Conservation (phyloP, 345 rosid species). For the Angophora floribunda region DNA sequence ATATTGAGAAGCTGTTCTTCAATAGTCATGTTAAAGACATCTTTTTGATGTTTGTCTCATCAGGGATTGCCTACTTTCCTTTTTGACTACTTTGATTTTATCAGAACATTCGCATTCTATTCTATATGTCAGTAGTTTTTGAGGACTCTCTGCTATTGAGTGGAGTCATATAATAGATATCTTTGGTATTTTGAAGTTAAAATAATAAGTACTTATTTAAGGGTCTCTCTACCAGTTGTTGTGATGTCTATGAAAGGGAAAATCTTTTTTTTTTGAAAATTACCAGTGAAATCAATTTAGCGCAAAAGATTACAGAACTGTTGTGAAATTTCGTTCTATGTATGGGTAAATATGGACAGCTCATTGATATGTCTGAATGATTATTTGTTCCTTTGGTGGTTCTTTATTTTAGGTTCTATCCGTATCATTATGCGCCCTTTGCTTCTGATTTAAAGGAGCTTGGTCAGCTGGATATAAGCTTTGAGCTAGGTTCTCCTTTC, state of each 20-base stretch:
- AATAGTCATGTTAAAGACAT: background rate
- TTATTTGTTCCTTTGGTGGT: background rate
- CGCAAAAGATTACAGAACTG: background rate
- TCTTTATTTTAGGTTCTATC: constrained; percentile 70
- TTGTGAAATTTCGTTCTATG: background rate
- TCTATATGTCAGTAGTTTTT: background rate
- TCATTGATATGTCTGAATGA: background rate
- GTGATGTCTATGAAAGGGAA: background rate
- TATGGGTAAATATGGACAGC: background rate
- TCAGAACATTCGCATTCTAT: background rate
- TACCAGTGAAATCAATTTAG: background rate
- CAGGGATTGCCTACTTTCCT: background rate
- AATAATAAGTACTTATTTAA: background rate
- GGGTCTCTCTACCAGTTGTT: background rate
- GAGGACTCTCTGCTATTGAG: background rate
- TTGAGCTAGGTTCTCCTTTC: constrained; percentile 75
- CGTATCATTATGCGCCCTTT: constrained; percentile 97
- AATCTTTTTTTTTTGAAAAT: background rate
- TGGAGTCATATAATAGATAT: background rate
- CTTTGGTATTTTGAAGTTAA: background rate
- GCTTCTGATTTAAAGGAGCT: constrained; percentile 93
- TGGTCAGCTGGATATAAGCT: constrained; percentile 50
- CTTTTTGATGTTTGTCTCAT: background rate
- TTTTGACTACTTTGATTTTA: background rate
- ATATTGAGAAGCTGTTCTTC: background rate